Percentiles rank a stretch among this genome's conserved stretches.
phyloP scores from a whole-genome alignment of 2,329 filamentous ascomycete genomes.

The Davidsoniella australis region DNA sequence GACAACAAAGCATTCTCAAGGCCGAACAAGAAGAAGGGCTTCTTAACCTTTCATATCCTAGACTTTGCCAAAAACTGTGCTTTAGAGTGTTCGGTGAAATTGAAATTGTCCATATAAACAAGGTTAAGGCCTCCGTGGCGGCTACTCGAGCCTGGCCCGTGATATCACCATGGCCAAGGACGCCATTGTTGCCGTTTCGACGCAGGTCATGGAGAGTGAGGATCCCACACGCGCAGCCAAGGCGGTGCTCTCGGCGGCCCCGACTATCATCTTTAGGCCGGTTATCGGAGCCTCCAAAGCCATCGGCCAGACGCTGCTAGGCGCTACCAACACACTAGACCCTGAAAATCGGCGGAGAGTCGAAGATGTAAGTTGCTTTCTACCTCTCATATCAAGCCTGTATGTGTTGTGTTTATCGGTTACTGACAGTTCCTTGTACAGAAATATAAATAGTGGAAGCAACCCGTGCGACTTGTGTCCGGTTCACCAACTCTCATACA shows the following conservation, averaged over 20 bases:
- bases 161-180: constrained; percentile 78
- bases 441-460: too few species aligned
- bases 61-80: too few species aligned
- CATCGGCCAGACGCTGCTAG: constrained; percentile 74
- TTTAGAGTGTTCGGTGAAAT: too few species aligned
- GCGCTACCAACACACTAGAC: constrained; percentile 83
- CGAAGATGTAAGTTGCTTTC: constrained; percentile 42
- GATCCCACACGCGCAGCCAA: constrained; percentile 65
- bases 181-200: constrained; percentile 86
- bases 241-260: constrained; percentile 64
- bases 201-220: constrained; percentile 73
- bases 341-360: constrained; percentile 62
- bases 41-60: too few species aligned
- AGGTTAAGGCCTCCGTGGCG: constrained; percentile 53
- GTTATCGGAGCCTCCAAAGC: constrained; percentile 82
- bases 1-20: too few species aligned
- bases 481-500: too few species aligned
- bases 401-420: too few species aligned
- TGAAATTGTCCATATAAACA: too few species aligned
- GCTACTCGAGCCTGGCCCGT: constrained; percentile 64
- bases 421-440: too few species aligned
- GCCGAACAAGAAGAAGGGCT: too few species aligned
- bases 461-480: too few species aligned
- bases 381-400: too few species aligned
- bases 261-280: constrained; percentile 83